Conservation (phyloP, 2,329 filamentous ascomycete genomes). For the Xylariales sp. region DNA sequence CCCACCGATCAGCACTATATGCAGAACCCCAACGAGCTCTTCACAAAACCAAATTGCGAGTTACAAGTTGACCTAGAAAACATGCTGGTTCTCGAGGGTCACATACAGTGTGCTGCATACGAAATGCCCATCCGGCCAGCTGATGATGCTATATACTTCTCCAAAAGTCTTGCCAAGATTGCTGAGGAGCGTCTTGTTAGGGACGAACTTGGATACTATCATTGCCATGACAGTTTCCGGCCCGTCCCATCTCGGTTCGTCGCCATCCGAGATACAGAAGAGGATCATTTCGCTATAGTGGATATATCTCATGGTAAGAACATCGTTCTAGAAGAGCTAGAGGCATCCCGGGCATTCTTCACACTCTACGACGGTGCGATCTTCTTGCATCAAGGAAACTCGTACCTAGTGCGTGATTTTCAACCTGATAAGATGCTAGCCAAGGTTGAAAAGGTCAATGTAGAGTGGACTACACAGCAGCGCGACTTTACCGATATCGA, state of each 20-base stretch:
- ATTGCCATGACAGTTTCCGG: conserved; percentile 83
- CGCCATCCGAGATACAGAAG: conserved; percentile 80
- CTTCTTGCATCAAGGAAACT: conserved; percentile 92
- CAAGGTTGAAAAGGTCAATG: conserved; percentile 81
- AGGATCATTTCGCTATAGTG: conserved; percentile 91
- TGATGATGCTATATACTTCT: conserved; percentile 76
- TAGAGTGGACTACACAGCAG: conserved; percentile 93
- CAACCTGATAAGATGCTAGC: conserved; percentile 76
- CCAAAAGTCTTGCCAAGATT: conserved; percentile 64
- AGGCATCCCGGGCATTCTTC: conserved; percentile 90
- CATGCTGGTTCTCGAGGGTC: conserved; percentile 85
- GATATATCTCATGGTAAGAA: conserved; percentile 82
- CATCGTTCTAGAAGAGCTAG: conserved; percentile 87
- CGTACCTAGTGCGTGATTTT: conserved; percentile 88
- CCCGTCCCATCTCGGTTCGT: conserved; percentile 80
- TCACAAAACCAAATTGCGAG: conserved; percentile 84
- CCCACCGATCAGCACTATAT: conserved; percentile 95
- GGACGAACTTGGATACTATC: conserved; percentile 79
- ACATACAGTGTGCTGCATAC: conserved; percentile 90
- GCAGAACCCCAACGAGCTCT: conserved; percentile 90
- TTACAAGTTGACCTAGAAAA: conserved; percentile 91
- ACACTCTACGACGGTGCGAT: conserved; percentile 96
- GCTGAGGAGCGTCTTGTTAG: conserved; percentile 68
- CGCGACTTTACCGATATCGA: conserved; percentile 94
- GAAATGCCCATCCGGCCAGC: conserved; percentile 87